A percentile compares a stretch with the other conserved stretches of the same genome.
Conservation (phyloP, 1,139 yeast genomes). For the Magnusiomyces ingens region DNA sequence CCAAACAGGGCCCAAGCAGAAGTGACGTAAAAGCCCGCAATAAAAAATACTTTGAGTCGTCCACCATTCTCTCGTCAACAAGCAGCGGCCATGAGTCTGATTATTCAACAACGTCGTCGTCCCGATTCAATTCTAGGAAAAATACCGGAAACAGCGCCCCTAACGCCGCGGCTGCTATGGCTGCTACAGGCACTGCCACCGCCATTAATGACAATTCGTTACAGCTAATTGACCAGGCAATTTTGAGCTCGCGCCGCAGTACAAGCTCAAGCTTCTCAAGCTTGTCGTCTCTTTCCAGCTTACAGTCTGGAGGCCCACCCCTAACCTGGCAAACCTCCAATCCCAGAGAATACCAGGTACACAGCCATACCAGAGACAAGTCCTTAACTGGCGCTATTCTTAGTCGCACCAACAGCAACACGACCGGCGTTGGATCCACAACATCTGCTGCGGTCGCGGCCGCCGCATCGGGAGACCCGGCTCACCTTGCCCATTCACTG, state of each 20-base stretch:
- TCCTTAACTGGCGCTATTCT: neutral
- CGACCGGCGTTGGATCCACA: neutral
- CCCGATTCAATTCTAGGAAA: neutral
- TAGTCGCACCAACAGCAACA: neutral
- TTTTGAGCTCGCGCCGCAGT: neutral
- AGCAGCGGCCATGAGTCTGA: slow-evolving; percentile 5
- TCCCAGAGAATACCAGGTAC: neutral
- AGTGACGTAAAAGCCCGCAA: neutral
- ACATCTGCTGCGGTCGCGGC: neutral
- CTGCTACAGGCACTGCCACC: neutral
- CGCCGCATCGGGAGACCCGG: too few relatives aligned
- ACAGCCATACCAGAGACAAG: neutral
- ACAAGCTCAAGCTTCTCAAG: slow-evolving; percentile 3
- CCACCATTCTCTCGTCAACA: slow-evolving; percentile 1
- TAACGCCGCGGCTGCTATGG: neutral
- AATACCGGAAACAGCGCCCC: neutral
- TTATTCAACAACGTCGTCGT: slow-evolving; percentile 2
- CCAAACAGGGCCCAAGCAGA: neutral
- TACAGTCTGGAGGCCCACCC: neutral
- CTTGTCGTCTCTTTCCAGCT: neutral
- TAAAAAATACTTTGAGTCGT: slow-evolving; percentile 5
- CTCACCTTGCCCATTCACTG: too few relatives aligned
- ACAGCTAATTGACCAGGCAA: neutral
- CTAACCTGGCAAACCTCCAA: neutral
- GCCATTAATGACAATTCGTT: neutral